Evolutionary conservation across 495 filamentous ascomycete species (phyloP).

Genomic region (Tuber borchii): DNA sequence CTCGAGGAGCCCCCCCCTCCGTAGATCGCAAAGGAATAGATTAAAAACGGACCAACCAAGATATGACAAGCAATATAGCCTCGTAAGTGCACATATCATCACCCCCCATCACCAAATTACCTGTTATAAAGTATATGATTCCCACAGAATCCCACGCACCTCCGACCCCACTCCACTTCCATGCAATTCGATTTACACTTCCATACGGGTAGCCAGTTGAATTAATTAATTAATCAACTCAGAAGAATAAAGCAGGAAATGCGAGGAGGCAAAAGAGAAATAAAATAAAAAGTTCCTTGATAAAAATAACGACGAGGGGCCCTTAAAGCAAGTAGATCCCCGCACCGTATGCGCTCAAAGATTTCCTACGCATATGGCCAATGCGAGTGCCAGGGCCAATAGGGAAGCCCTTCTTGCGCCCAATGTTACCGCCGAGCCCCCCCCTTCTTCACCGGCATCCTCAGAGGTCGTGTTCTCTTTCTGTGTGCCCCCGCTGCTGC

Average conservation of each 20-base stretch:
- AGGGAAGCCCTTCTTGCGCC: not conserved
- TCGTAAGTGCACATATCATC: constrained; percentile 1
- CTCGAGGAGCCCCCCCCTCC: not conserved
- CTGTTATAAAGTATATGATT: not conserved
- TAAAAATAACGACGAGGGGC: constrained; percentile 1
- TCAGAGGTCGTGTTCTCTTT: not conserved
- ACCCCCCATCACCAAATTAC: not conserved
- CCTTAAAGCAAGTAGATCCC: not conserved
- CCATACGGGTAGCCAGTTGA: not conserved
- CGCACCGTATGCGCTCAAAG: not conserved
- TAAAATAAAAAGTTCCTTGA: not conserved
- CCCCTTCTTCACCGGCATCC: not conserved
- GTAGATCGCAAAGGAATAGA: not conserved
- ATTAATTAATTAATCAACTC: not conserved
- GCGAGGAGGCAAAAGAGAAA: not conserved
- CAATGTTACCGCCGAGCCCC: not conserved
- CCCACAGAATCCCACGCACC: not conserved
- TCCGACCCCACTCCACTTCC: not conserved
- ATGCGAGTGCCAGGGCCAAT: not conserved
- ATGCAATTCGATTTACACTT: constrained; percentile 2
- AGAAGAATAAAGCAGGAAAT: not conserved
- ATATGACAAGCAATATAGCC: not conserved
- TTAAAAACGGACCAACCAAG: not conserved
- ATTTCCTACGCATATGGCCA: not conserved
- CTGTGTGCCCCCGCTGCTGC: not conserved